Evolutionary conservation across 257 asterid species (phyloP), one percentile per base, ranked within the genome.

Genomic region (Lithospermum erythrorhizon): DNA sequence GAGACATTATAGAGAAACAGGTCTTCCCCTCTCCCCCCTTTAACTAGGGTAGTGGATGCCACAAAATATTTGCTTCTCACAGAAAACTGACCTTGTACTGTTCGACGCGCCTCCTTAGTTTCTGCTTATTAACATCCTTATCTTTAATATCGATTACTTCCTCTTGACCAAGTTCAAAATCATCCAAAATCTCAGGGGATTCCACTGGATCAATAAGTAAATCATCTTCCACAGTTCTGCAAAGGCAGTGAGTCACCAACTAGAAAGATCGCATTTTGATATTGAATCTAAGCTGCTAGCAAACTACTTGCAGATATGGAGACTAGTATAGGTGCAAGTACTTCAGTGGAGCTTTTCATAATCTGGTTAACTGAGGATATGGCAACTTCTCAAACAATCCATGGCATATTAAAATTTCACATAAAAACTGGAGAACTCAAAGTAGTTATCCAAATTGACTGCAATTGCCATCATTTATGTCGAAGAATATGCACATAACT

Each of bases 181-280:
- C 98, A 70, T 91, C 98, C 76, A 91, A 59, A 66, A 91, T 72
- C 77, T 91, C 96, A 1, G 93, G 88, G 58, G 95, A 66, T 53
- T 91, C 96, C 66, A 81, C 85, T 45, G 74, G 90, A 72, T 88
- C 95, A 73, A 88, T 77, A 69, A 83, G 59, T 76, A 88, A 75
- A 69, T 91, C 95, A 75, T 84, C 95, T 76, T 91, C 98, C 48
- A 84, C 83, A 6, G 96, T 82, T 73, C 98, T 91, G 94, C 70
- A 79, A 62, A 76, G 32, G 37, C 19, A 24, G n/a, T 60, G 58
- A 49, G 65, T 6, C 15, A 62, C 24, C 58, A 62, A 53, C 47
- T 23, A 25, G 54, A 6, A 59, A 58, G 21, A n/a, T 64, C 15
- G 58, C 22, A 24, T 6, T n/a, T 10, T 18, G 3, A 3, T 9